A percentile compares a stretch with the other conserved stretches of the same genome.
phyloP scores from a whole-genome alignment of 495 filamentous ascomycete genomes.

The Penicillium cinerascens region DNA sequence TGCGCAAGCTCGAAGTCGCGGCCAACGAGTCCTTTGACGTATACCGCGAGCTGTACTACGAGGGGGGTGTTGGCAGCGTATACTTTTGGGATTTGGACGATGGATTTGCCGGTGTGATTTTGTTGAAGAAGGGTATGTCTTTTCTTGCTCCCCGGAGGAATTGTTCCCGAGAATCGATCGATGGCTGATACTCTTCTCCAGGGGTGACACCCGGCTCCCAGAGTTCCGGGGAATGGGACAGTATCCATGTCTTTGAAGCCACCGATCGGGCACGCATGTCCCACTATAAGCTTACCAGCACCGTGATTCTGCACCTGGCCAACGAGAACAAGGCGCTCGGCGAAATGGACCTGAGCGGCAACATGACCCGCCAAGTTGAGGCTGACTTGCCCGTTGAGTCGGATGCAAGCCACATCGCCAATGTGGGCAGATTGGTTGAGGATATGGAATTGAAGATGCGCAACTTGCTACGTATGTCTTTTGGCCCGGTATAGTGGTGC shows the following conservation, averaged over 20 bases:
- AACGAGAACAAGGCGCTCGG: constrained; percentile 69
- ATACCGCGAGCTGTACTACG: constrained; percentile 96
- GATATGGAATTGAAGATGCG: constrained; percentile 99
- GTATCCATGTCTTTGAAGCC: constrained; percentile 97
- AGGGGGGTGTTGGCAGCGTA: constrained; percentile 89
- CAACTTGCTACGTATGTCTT: constrained; percentile 74
- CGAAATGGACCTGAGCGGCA: constrained; percentile 88
- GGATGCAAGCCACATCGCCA: constrained; percentile 91
- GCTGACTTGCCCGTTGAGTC: constrained; percentile 82
- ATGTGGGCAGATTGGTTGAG: constrained; percentile 92
- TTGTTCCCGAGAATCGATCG: neutral
- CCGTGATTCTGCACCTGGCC: constrained; percentile 86
- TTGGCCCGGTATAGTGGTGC: neutral
- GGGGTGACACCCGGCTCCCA: constrained; percentile 63
- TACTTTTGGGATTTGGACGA: constrained; percentile 99
- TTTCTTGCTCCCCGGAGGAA: neutral
- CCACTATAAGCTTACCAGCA: constrained; percentile 97
- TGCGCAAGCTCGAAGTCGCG: constrained; percentile 86
- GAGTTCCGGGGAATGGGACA: constrained; percentile 88
- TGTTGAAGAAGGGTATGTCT: constrained; percentile 82
- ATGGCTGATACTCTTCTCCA: constrained; percentile 20
- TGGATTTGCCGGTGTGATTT: constrained; percentile 92
- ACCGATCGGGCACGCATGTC: constrained; percentile 84
- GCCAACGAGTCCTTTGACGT: constrained; percentile 97
- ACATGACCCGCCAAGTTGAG: constrained; percentile 97